A percentile compares a stretch with the other conserved stretches of the same genome.
Conservation (phyloP, 495 filamentous ascomycete genomes). For the Aspergillus affinis region DNA sequence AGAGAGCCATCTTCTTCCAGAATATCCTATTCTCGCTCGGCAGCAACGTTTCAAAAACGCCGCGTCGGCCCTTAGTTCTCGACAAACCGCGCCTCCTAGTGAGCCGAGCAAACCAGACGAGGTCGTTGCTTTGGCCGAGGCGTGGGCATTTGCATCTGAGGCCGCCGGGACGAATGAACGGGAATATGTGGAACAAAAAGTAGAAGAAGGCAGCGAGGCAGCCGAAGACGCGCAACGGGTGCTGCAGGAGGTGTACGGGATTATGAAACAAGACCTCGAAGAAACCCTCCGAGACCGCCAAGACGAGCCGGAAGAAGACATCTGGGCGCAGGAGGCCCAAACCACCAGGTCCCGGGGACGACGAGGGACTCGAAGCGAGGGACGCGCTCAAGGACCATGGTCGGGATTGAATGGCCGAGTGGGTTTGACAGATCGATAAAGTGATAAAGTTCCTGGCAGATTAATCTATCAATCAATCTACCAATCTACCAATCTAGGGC, state of each 20-base stretch:
- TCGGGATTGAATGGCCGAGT: constrained; percentile 36
- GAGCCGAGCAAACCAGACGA: constrained; percentile 31
- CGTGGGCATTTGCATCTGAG: constrained; percentile 51
- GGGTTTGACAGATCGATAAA: constrained; percentile 27
- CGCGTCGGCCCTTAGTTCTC: constrained; percentile 31
- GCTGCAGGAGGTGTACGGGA: constrained; percentile 34
- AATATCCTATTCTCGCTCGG: constrained; percentile 53
- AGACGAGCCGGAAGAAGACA: constrained; percentile 26
- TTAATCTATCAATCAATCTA: neutral
- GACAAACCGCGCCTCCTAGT: constrained; percentile 17
- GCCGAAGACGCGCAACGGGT: constrained; percentile 31
- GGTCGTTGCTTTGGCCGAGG: constrained; percentile 37
- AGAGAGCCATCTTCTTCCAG: constrained; percentile 67
- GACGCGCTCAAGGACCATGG: constrained; percentile 39
- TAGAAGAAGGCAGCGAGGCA: constrained; percentile 33
- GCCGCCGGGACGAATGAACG: constrained; percentile 36
- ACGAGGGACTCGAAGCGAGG: constrained; percentile 18
- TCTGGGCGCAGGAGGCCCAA: constrained; percentile 31
- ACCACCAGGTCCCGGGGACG: neutral
- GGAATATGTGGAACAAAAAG: constrained; percentile 40
- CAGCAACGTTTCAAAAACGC: constrained; percentile 47
- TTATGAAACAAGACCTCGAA: constrained; percentile 39
- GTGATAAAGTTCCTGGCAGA: constrained; percentile 1
- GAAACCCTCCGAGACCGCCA: constrained; percentile 22
- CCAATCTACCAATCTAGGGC: neutral